These are phyloP conservation scores for Scolecobasidium constrictum DNA, from an alignment of 2,329 filamentous ascomycete genomes.

Conservation along the genomic window DNA sequence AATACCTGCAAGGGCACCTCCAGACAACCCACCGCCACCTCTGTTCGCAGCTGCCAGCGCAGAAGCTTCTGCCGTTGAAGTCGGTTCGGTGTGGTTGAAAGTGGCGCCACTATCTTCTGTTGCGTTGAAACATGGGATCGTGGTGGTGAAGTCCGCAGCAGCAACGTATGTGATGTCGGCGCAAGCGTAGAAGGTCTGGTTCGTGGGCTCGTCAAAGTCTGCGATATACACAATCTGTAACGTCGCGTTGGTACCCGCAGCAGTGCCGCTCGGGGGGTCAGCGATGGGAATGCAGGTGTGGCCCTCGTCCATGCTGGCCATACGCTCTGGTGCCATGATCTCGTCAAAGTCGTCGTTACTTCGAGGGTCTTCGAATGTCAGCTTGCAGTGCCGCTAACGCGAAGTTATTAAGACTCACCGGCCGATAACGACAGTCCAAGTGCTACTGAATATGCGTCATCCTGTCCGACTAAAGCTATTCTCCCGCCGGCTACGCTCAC, in stretches of 20 bases:
- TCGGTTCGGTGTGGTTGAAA: too few relatives aligned
- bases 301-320: constrained; percentile 30
- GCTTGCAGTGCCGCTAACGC: not conserved
- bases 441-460: constrained; percentile 44
- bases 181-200: constrained; percentile 36
- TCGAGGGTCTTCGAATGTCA: constrained; percentile 23
- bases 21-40: too few relatives aligned
- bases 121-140: constrained; percentile 38
- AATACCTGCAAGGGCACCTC: too few relatives aligned
- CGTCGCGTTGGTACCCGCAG: constrained; percentile 32
- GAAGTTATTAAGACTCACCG: constrained; percentile 24
- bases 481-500: constrained; percentile 37
- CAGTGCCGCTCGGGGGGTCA: constrained; percentile 21
- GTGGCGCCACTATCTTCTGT: constrained; percentile 26
- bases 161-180: constrained; percentile 35
- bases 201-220: constrained; percentile 29
- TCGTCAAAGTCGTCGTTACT: constrained; percentile 29
- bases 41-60: too few relatives aligned
- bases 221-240: constrained; percentile 34
- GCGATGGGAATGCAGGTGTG: constrained; percentile 35
- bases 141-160: constrained; percentile 26
- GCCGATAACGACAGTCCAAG: constrained; percentile 43
- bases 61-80: too few relatives aligned
- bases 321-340: constrained; percentile 21
- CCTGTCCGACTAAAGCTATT: constrained; percentile 45